These are phyloP conservation scores for Verticillium isaacii DNA, from an alignment of 2,329 filamentous ascomycete genomes.

Conservation along the genomic window DNA sequence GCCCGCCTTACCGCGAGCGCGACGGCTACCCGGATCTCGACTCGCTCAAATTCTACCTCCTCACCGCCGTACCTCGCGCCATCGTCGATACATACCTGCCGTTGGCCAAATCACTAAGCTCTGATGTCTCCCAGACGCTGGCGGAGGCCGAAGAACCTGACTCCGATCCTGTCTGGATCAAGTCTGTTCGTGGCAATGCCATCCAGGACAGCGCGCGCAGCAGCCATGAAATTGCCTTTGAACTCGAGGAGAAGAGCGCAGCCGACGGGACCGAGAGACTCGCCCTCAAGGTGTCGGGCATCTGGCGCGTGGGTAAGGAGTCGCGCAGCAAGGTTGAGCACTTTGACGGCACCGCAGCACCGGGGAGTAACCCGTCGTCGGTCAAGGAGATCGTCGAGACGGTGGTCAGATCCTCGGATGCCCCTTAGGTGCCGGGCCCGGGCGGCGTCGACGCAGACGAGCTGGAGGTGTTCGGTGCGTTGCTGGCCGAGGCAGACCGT, in stretches of 20 bases:
- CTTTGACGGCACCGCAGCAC: neutral
- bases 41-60: conserved; percentile 41
- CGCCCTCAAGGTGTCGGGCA: conserved; percentile 17
- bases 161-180: conserved; percentile 18
- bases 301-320: conserved; percentile 12
- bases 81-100: conserved; percentile 30
- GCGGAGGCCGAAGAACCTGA: neutral
- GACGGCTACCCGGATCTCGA: conserved; percentile 38
- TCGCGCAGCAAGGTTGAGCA: conserved; percentile 19
- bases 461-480: neutral
- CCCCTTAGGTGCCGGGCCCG: neutral
- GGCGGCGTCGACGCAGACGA: neutral
- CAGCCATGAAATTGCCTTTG: conserved; percentile 24
- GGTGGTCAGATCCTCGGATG: conserved; percentile 7
- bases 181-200: conserved; percentile 24
- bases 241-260: conserved; percentile 16
- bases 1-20: conserved; percentile 35
- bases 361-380: neutral
- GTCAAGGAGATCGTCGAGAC: conserved; percentile 7
- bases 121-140: neutral
- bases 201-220: conserved; percentile 23
- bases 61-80: conserved; percentile 34
- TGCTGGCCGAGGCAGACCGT: neutral
- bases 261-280: conserved; percentile 6
- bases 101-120: conserved; percentile 9